Conservation (phyloP, 106 monocot species). For the Acorus gramineus region DNA sequence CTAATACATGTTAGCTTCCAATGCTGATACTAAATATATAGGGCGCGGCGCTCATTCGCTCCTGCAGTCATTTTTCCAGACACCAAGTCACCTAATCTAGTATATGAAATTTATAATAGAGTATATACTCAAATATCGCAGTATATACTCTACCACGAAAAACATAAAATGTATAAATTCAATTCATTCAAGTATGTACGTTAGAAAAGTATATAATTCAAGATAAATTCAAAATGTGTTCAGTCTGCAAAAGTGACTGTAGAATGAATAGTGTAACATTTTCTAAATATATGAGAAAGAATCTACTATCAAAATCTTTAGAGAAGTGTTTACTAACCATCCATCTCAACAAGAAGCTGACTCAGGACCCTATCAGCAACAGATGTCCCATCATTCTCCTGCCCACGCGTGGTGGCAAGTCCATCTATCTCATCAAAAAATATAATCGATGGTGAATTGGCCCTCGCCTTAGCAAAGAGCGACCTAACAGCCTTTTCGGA, state of each 20-base stretch:
- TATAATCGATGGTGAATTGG: conserved; percentile 89
- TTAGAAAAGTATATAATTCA: neutral
- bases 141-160: too few relatives aligned
- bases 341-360: conserved; percentile 91
- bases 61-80: too few relatives aligned
- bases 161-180: too few relatives aligned
- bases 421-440: conserved; percentile 99
- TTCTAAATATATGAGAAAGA: neutral
- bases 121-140: too few relatives aligned
- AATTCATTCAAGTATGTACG: too few relatives aligned
- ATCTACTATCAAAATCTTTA: too few relatives aligned
- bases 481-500: conserved; percentile 92
- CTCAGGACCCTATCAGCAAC: conserved; percentile 83
- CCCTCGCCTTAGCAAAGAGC: conserved; percentile 85
- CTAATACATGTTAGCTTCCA: neutral
- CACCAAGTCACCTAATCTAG: too few relatives aligned
- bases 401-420: conserved; percentile 76
- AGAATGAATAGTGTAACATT: neutral
- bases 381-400: conserved; percentile 69
- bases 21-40: too few relatives aligned
- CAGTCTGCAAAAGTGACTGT: neutral
- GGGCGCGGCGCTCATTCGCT: too few relatives aligned
- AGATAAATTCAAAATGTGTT: neutral
- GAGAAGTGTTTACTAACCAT: conserved; percentile 37
- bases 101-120: too few relatives aligned